These are phyloP conservation scores for Sugiyamaella valdiviana DNA, from an alignment of 805 yeast species.

Conservation along the genomic window DNA sequence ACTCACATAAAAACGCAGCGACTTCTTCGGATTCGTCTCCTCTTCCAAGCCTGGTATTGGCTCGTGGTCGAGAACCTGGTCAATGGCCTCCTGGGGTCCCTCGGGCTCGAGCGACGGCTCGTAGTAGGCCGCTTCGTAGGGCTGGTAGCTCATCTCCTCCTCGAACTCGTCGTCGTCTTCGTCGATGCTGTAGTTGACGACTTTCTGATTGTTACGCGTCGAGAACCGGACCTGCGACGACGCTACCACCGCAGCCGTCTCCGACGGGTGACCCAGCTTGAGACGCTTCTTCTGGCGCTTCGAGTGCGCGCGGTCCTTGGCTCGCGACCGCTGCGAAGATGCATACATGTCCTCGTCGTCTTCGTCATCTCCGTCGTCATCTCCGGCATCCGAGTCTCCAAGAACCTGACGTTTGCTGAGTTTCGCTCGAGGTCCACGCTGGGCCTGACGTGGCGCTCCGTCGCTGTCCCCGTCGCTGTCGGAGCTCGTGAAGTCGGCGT, in stretches of 20 bases:
- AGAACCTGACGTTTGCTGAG: conserved; percentile 11
- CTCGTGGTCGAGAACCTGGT: conserved; percentile 51
- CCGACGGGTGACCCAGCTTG: conserved; percentile 23
- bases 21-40: conserved; percentile 25
- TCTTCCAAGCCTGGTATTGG: conserved; percentile 35
- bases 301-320: conserved; percentile 2
- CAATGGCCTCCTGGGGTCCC: conserved; percentile 34
- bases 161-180: conserved; percentile 49
- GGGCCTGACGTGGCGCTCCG: conserved; percentile 24
- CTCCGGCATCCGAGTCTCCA: conserved; percentile 24
- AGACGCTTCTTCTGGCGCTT: conserved; percentile 16
- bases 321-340: conserved; percentile 14
- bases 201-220: conserved; percentile 54
- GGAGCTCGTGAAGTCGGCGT: conserved; percentile 21
- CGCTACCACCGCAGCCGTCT: background rate
- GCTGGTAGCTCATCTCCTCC: conserved; percentile 29
- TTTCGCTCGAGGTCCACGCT: conserved; percentile 17
- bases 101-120: conserved; percentile 7
- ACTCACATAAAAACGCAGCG: conserved; percentile 16
- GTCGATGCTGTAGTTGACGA: conserved; percentile 74
- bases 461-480: conserved; percentile 23
- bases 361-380: conserved; percentile 27
- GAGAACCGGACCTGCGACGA: conserved; percentile 52
- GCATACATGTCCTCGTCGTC: conserved; percentile 15
- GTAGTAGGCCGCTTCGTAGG: conserved; percentile 17